A percentile compares a stretch with the other conserved stretches of the same genome.
These are phyloP conservation scores for Globisporangium camurandrum DNA, from an alignment of 352 stramenopile genomes.

Conservation along the genomic window DNA sequence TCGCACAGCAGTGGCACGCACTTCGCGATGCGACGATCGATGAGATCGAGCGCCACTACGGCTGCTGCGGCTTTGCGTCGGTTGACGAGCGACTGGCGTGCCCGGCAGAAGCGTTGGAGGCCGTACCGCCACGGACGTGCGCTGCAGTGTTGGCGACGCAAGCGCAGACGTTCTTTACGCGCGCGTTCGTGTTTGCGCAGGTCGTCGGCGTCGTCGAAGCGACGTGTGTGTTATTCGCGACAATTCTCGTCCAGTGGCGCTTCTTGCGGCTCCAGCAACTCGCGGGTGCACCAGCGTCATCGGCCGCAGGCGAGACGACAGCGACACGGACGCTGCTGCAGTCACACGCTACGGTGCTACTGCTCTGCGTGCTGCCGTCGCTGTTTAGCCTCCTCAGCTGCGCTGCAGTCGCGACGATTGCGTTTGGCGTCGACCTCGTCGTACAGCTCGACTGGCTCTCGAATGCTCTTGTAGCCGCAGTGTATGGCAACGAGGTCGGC, in stretches of 20 bases:
- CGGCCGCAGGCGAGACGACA: conserved; percentile 4
- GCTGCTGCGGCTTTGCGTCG: conserved; percentile 43
- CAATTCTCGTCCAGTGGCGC: conserved; percentile 47
- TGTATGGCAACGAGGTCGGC: conserved; percentile 40
- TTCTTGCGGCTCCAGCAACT: conserved; percentile 31
- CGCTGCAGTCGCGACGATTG: conserved; percentile 13
- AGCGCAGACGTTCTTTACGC: conserved; percentile 24
- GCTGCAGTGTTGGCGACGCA: conserved; percentile 18
- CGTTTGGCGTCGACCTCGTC: conserved; percentile 38
- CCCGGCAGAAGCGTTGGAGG: conserved; percentile 41
- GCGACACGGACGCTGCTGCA: conserved; percentile 21
- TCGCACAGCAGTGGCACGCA: conserved; percentile 22
- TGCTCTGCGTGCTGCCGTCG: conserved; percentile 35
- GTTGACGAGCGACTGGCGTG: conserved; percentile 27
- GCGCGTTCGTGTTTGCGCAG: conserved; percentile 30
- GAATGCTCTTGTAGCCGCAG: conserved; percentile 19
- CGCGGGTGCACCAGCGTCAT: conserved; percentile 15
- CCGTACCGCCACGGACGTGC: conserved; percentile 27
- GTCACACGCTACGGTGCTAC: conserved; percentile 18
- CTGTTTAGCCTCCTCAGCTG: conserved; percentile 24
- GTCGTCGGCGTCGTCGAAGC: conserved; percentile 27
- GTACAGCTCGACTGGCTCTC: conserved; percentile 27
- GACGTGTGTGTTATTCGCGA: conserved; percentile 25
- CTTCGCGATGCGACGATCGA: conserved; percentile 14
- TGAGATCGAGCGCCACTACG: conserved; percentile 31